Evolutionary conservation across 169 alveolate species (phyloP).

Genomic region (Cryptosporidium sp.): DNA sequence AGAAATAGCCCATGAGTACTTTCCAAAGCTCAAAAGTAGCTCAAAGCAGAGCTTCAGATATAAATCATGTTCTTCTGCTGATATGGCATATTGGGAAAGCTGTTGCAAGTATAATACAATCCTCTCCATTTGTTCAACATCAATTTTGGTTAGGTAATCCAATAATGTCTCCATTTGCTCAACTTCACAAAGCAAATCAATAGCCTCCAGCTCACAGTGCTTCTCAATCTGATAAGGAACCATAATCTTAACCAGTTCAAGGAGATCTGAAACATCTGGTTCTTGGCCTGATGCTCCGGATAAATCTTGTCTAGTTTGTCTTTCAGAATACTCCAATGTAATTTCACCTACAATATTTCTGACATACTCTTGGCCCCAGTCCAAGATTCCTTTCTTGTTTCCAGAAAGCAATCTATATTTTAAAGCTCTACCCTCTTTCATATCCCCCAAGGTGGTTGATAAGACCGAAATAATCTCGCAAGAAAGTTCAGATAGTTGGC

Average conservation of each 20-base stretch:
- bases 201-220: slow-evolving; percentile 87
- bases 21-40: slow-evolving; percentile 66
- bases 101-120: slow-evolving; percentile 81
- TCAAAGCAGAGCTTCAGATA: slow-evolving; percentile 78
- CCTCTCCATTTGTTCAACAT: slow-evolving; percentile 81
- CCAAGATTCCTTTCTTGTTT: slow-evolving; percentile 73
- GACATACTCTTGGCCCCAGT: slow-evolving; percentile 82
- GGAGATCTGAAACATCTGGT: slow-evolving; percentile 63
- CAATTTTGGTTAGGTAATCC: slow-evolving; percentile 77
- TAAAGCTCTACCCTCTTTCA: slow-evolving; percentile 77
- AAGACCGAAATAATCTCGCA: slow-evolving; percentile 78
- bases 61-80: slow-evolving; percentile 78
- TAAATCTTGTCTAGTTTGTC: slow-evolving; percentile 52
- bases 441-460: slow-evolving; percentile 76
- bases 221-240: slow-evolving; percentile 88
- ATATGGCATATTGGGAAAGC: slow-evolving; percentile 81
- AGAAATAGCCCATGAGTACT: slow-evolving; percentile 47
- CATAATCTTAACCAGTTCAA: slow-evolving; percentile 81
- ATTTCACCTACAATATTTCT: slow-evolving; percentile 77
- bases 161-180: slow-evolving; percentile 83
- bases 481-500: slow-evolving; percentile 15
- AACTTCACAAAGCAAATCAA: slow-evolving; percentile 86
- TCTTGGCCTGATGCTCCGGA: slow-evolving; percentile 71
- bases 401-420: slow-evolving; percentile 69
- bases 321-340: slow-evolving; percentile 77